A percentile compares a stretch with the other conserved stretches of the same genome.
These are phyloP conservation scores for Cryptomeria japonica DNA, from an alignment of 75 land plant species.

Conservation along the genomic window DNA sequence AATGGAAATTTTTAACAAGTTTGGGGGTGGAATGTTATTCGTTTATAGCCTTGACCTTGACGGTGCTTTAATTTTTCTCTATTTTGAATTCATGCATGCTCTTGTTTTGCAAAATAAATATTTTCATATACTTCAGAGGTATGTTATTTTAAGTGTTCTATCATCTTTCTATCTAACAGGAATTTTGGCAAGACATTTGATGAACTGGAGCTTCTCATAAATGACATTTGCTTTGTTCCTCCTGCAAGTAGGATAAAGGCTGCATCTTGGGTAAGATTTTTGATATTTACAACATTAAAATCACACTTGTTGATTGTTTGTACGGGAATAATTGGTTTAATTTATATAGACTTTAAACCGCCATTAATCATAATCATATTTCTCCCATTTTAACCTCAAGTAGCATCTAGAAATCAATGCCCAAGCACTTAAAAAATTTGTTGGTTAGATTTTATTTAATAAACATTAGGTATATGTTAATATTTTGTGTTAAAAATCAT, in stretches of 20 bases:
- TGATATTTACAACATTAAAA: background rate
- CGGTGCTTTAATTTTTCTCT: background rate
- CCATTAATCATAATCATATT: background rate
- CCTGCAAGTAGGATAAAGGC: background rate
- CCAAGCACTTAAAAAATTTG: too few species aligned
- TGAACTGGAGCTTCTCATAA: background rate
- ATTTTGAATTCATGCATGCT: background rate
- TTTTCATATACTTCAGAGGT: too few species aligned
- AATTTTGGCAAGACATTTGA: background rate
- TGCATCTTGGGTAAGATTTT: slow-evolving; percentile 1
- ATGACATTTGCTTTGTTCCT: background rate
- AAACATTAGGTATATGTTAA: background rate
- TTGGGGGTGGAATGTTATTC: too few species aligned
- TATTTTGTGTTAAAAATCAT: too few species aligned
- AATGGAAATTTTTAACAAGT: background rate
- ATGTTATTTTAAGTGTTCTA: background rate
- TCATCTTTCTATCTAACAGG: background rate
- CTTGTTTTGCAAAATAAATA: too few species aligned
- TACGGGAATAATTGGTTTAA: background rate
- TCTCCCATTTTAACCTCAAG: background rate
- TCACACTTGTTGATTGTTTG: background rate
- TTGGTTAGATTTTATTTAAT: too few species aligned
- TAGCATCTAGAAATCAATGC: background rate
- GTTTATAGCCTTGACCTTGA: background rate
- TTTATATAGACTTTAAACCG: background rate